Evolutionary conservation across 1,139 yeast genomes (phyloP).

Genomic region (Nakaseomyces delphensis): DNA sequence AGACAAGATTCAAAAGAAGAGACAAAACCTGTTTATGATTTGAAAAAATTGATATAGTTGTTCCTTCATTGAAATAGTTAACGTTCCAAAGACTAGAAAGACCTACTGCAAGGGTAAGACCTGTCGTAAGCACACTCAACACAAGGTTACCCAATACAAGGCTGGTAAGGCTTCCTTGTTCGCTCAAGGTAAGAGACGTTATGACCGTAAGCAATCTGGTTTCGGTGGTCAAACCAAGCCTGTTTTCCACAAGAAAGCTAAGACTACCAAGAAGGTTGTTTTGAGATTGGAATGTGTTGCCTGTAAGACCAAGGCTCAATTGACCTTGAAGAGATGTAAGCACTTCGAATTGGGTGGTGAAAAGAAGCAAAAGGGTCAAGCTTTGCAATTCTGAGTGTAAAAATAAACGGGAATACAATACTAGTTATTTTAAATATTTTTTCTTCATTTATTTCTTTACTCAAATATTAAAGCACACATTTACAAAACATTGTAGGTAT

Average conservation of each 20-base stretch:
- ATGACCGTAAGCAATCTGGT: conserved; percentile 99
- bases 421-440: conserved; percentile 3
- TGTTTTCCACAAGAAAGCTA: conserved; percentile 99
- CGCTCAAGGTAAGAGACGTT: conserved; percentile 99
- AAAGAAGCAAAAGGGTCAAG: conserved; percentile 99
- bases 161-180: conserved; percentile 99
- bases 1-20: not conserved
- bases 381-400: conserved; percentile 70
- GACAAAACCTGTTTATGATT: not conserved
- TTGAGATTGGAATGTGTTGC: conserved; percentile 97
- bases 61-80: conserved; percentile 44
- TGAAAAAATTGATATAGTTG: not conserved
- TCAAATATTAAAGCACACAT: conserved; percentile 2
- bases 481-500: conserved; percentile 6
- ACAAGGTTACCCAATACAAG: conserved; percentile 99
- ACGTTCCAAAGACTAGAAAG: conserved; percentile 99
- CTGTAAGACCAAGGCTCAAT: conserved; percentile 99
- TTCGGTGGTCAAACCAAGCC: conserved; percentile 99
- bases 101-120: conserved; percentile 99
- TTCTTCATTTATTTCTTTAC: conserved; percentile 5
- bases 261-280: conserved; percentile 99
- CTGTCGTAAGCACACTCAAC: conserved; percentile 99
- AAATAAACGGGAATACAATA: conserved; percentile 5
- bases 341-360: conserved; percentile 99
- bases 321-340: conserved; percentile 98